Conservation (phyloP, 139 green algal genomes). For the Tetradesmus lagerheimii region DNA sequence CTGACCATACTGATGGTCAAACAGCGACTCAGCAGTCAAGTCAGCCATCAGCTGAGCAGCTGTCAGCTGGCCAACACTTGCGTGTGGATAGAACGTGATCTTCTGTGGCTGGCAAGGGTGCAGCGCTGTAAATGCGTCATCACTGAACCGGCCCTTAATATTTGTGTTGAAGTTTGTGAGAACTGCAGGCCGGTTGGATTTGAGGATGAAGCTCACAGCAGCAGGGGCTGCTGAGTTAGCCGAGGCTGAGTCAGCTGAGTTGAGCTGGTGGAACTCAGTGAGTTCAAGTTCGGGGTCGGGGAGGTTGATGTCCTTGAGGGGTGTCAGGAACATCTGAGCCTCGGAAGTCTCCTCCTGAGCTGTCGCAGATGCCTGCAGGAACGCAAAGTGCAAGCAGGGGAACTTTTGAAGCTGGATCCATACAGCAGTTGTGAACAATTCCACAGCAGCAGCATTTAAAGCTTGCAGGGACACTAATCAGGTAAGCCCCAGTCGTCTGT, state of each 20-base stretch:
- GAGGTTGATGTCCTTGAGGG: constrained; percentile 30
- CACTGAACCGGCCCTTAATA: constrained; percentile 28
- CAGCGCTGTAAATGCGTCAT: constrained; percentile 44
- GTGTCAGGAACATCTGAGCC: constrained; percentile 12
- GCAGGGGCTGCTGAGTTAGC: neutral
- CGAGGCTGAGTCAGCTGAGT: neutral
- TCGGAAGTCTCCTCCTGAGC: neutral
- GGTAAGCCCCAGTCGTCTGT: too few relatives aligned
- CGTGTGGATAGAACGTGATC: constrained; percentile 51
- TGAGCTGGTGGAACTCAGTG: neutral
- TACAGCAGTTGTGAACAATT: neutral
- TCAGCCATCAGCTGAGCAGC: neutral
- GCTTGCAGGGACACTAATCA: neutral
- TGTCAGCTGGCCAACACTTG: neutral
- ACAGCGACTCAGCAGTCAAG: constrained; percentile 22
- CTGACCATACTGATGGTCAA: constrained; percentile 35
- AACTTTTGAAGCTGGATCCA: neutral
- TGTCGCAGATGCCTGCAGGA: neutral
- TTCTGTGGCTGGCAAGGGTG: constrained; percentile 57
- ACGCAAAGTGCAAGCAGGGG: neutral
- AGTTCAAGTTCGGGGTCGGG: constrained; percentile 3
- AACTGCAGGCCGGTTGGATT: neutral
- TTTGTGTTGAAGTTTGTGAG: constrained; percentile 7
- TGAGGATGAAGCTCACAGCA: constrained; percentile 21
- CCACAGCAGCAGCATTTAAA: neutral